Base-by-base conservation (phyloP, 2,329 filamentous ascomycete species). In the Pseudogymnoascus sp. region DNA sequence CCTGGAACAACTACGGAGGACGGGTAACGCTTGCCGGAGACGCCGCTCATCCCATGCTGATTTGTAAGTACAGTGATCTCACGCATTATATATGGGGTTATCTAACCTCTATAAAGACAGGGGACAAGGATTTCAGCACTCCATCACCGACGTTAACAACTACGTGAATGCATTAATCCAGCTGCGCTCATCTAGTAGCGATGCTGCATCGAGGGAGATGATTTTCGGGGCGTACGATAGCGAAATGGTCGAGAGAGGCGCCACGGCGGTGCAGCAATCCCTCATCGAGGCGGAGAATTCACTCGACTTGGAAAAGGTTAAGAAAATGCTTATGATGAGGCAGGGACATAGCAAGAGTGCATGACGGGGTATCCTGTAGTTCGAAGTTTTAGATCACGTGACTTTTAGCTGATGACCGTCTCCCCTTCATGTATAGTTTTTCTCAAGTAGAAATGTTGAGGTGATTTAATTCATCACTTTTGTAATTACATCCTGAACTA, bases 11-110 rank as follows among this genome's bases (percentile, higher is more conserved):
- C 23, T 60, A 64, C 7, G 69, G 72, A 37, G 72, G 75, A 4
- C 72, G 75, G 12, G 74, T 76, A 1, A 70, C 76, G 1, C 61
- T 81, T 1, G 70, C 79, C 8, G 79, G 79, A 0, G 79, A 82
- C 68, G 76, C 79, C 0, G 79, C 78, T 0, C 79, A 81, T 70
- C 74, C 78, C 1, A 80, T 79, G 75, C 78, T 77, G 18, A 72
- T 78, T 78, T 80, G 81, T 84, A 76, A 71, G 63, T 77, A 28
- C 44, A 50, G 11, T 68, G 56, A 60, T 37, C 56, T 40, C 56
- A 21, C 18, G 56, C 23, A 23, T 12, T 2, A 8, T 59, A 34
- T 42, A 11, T 36, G 37, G 37, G 40, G 53, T 59, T 46, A 64
- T 23, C 21, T 31, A 34, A 34, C 1, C 7, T 8, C 21, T n/a